Base-by-base conservation (phyloP, 2,329 filamentous ascomycete species). In the Juglanconis sp. region DNA sequence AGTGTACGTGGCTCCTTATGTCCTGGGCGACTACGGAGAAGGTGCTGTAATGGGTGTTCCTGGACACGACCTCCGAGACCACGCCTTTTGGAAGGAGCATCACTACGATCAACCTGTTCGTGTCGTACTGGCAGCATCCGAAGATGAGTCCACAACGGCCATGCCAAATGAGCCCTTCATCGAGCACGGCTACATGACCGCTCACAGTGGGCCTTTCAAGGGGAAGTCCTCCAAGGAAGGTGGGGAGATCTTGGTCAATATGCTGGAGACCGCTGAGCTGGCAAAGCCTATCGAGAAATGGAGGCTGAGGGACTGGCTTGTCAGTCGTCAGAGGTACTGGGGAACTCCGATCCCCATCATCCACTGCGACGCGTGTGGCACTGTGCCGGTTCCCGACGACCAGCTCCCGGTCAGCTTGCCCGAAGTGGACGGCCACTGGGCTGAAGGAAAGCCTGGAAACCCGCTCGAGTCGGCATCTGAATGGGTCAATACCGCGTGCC, bases 291-390 rank as follows among this genome's bases (percentile, higher is more conserved):
- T 84, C 8, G 86, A 90, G 61, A 90, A 85, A 63, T 96, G 91
- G 91, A 86, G 89, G 55, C 80, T 96, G 32, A 81, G 91, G 62
- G 92, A 96, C 74, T 96, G 92, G 92, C 78, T 96, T 59, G 89
- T 96, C 68, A 96, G 91, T 71, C 86, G 92, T n/a, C 92, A 96
- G 73, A 81, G 92, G 65, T 96, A 96, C 71, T 96, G 92, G 92
- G 92, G 92, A 13, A 85, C 92, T 0, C 92, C 92, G 0, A 96
- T 96, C 56, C 92, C 92, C 17, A 92, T 96, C 56, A 80, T 96
- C 40, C 91, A 96, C 74, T 96, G 92, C 70, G 72, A 76, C 17
- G 80, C 80, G 6, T 96, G 92, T 71, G 92, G 92, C 7, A 76
- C 88, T 2, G 90, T 96, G 1, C 87, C 91, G 1, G 92, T 96